phyloP scores from a whole-genome alignment of 768 basidiomycete genomes.

The Vararia minispora region DNA sequence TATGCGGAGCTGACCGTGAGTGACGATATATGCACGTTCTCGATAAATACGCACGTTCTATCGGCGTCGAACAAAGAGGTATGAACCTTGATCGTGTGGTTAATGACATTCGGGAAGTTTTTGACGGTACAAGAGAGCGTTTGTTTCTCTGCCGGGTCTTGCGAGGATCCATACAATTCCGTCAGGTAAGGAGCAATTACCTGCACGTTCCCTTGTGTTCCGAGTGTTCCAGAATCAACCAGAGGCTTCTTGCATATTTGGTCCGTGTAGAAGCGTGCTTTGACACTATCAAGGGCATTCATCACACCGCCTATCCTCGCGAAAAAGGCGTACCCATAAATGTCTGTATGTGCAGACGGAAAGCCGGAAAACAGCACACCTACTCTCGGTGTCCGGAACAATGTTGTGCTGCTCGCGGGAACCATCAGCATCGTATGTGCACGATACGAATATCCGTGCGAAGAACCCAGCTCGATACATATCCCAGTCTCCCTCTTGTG shows the following conservation, averaged over 20 bases:
- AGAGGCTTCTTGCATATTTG: slow-evolving; percentile 90
- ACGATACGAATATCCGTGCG: too few species aligned
- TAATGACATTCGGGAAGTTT: slow-evolving; percentile 95
- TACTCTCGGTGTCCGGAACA: slow-evolving; percentile 84
- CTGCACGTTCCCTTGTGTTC: slow-evolving; percentile 94
- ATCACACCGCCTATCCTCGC: slow-evolving; percentile 82
- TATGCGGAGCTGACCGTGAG: too few species aligned
- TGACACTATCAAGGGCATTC: slow-evolving; percentile 92
- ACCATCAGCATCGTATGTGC: too few species aligned
- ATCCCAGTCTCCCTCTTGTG: too few species aligned
- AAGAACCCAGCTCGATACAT: too few species aligned
- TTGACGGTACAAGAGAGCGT: slow-evolving; percentile 96
- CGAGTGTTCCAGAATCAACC: slow-evolving; percentile 91
- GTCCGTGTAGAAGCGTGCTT: slow-evolving; percentile 95
- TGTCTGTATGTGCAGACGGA: slow-evolving; percentile 35
- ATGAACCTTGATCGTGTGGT: slow-evolving; percentile 88
- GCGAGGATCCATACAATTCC: slow-evolving; percentile 92
- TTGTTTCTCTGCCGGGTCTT: slow-evolving; percentile 97
- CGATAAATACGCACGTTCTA: slow-evolving; percentile 3
- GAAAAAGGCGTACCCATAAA: slow-evolving; percentile 85
- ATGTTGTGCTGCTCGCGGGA: slow-evolving; percentile 91
- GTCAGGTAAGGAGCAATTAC: slow-evolving; percentile 88
- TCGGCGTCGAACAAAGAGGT: background rate
- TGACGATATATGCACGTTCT: too few species aligned
- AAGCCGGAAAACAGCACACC: slow-evolving; percentile 25